A percentile compares a stretch with the other conserved stretches of the same genome.
Conservation (phyloP, 2,329 filamentous ascomycete genomes). For the Colletotrichum orchidophilum region DNA sequence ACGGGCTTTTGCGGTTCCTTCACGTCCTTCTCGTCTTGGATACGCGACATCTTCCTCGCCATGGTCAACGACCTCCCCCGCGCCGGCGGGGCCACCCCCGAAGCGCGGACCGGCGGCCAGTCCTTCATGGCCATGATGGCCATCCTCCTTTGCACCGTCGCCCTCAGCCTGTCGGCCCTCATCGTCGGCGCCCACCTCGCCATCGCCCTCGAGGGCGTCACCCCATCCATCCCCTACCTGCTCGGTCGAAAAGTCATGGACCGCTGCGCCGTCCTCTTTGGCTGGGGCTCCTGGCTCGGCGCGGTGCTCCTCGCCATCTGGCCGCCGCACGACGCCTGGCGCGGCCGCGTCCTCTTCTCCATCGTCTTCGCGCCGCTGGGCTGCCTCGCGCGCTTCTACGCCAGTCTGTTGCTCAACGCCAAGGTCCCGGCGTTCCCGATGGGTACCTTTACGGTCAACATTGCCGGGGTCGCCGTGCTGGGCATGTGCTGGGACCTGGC, state of each 20-base stretch:
- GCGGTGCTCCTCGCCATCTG: constrained; percentile 77
- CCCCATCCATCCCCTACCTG: constrained; percentile 67
- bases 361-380: constrained; percentile 86
- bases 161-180: constrained; percentile 75
- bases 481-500: constrained; percentile 84
- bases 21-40: constrained; percentile 89
- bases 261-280: constrained; percentile 69
- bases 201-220: constrained; percentile 63
- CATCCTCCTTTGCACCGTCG: constrained; percentile 77
- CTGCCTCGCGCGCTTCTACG: constrained; percentile 79
- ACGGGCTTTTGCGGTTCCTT: constrained; percentile 91
- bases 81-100: constrained; percentile 41
- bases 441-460: constrained; percentile 86
- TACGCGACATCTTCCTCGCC: constrained; percentile 81
- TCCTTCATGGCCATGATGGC: constrained; percentile 84
- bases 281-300: constrained; percentile 80
- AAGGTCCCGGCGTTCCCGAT: constrained; percentile 76
- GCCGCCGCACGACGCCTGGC: constrained; percentile 80
- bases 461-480: constrained; percentile 78
- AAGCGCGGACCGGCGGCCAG: constrained; percentile 74
- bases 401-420: constrained; percentile 76
- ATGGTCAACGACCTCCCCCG: constrained; percentile 75
- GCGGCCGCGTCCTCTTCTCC: constrained; percentile 78
- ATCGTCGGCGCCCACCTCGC: constrained; percentile 81
- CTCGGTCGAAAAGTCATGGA: constrained; percentile 71